phyloP scores from a whole-genome alignment of 257 asterid species.

The Buddleja alternifolia region DNA sequence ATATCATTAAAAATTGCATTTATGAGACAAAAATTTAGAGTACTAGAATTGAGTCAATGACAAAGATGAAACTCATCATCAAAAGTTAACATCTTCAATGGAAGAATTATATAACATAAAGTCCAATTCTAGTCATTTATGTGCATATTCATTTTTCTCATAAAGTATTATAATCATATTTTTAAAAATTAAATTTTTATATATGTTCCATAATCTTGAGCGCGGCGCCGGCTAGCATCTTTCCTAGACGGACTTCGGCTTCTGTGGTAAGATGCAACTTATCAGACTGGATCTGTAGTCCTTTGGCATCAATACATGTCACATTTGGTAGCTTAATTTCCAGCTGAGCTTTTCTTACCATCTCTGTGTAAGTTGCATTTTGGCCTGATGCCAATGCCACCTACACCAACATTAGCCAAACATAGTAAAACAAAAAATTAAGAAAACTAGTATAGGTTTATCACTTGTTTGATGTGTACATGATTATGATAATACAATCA shows the following conservation, averaged over 20 bases:
- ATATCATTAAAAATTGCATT: too few species aligned
- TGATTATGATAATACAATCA: too few species aligned
- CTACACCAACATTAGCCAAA: conserved; percentile 27
- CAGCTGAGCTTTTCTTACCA: conserved; percentile 59
- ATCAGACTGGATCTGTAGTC: conserved; percentile 48
- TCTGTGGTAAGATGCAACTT: conserved; percentile 56
- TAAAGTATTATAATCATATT: too few species aligned
- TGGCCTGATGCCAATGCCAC: conserved; percentile 71
- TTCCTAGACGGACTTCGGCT: conserved; percentile 62
- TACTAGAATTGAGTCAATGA: too few species aligned
- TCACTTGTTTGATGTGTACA: too few species aligned
- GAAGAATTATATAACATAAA: too few species aligned
- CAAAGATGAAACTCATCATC: too few species aligned
- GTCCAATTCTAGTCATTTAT: too few species aligned
- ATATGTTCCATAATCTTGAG: conserved; percentile 20
- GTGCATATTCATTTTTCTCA: too few species aligned
- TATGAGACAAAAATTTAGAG: too few species aligned
- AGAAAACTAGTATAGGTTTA: background rate
- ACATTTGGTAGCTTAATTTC: conserved; percentile 50
- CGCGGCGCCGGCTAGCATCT: conserved; percentile 52
- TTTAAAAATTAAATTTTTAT: too few species aligned
- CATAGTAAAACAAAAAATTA: background rate
- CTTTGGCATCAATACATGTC: conserved; percentile 63
- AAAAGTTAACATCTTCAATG: too few species aligned
- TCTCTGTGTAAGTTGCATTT: conserved; percentile 44